Evolutionary conservation across 2,329 filamentous ascomycete species (phyloP), one percentile per base, ranked within the genome.

Genomic region (Colletotrichum scovillei): DNA sequence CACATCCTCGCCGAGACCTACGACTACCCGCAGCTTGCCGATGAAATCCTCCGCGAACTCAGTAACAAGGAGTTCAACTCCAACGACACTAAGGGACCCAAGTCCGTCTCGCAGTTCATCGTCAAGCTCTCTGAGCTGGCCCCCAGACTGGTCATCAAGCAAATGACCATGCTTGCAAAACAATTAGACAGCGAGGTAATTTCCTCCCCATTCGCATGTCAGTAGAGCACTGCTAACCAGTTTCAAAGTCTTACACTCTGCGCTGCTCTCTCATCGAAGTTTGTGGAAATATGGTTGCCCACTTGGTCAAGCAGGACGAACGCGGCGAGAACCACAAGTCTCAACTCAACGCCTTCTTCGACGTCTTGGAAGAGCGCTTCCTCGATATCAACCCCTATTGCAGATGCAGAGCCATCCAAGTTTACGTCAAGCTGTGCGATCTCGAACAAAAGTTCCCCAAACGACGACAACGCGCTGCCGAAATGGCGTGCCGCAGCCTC

Each of bases 11-110:
- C 95, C 1, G 95, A 98, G 81, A 96, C 98, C 85, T 99, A 98
- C 84, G 97, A 99, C 83, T 97, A 98, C 81, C 94, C 95, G 19
- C 97, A 99, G 79, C 88, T 99, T 9, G 93, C 95, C 5, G 97
- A 98, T 81, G 97, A 99, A 80, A 94, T 98, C 35, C 84, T 99
- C 72, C 92, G 95, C 78, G 97, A 99, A 80, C 90, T 99, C 76
- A 97, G 95, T 81, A 98, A 95, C 84, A 99, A 98, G 81, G 96
- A 98, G 80, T 99, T 98, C 86, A 98, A 97, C 83, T 96, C 93
- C 75, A 99, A 97, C 79, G 97, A 99, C 82, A 95, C 94, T 1
- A 95, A 93, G 80, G 97, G 97, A 0, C 97, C 97, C 14, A 99
- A 98, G 82, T 98, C 96, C 0, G 95, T 98, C 8, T 98, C 97